A percentile compares a stretch with the other conserved stretches of the same genome.
Conservation (phyloP, 176 grass and related monocot genomes). For the Pharus latifolius region DNA sequence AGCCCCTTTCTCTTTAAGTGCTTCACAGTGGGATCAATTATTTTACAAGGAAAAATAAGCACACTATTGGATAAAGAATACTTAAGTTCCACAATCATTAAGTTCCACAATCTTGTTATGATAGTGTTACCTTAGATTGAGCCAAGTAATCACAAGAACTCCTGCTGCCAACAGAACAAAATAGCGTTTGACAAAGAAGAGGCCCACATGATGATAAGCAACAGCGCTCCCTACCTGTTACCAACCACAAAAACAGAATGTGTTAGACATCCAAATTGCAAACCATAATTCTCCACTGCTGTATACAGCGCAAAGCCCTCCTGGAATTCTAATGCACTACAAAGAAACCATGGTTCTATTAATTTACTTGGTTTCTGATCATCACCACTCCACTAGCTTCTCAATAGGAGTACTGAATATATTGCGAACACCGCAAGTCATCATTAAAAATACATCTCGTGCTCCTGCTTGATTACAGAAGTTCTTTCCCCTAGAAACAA, state of each 20-base stretch:
- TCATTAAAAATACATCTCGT: too few species aligned
- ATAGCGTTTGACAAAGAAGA: slow-evolving; percentile 56
- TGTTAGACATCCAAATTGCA: not conserved
- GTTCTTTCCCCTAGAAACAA: too few species aligned
- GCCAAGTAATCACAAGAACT: slow-evolving; percentile 82
- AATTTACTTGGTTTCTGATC: too few species aligned
- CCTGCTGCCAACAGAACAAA: slow-evolving; percentile 47
- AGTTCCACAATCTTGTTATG: not conserved
- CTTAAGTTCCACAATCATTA: too few species aligned
- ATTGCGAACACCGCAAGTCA: too few species aligned
- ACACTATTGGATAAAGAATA: not conserved
- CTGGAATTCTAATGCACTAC: too few species aligned
- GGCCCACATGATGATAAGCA: slow-evolving; percentile 52
- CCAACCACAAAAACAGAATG: not conserved
- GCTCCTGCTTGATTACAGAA: too few species aligned
- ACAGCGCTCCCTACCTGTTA: slow-evolving; percentile 52
- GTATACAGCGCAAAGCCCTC: too few species aligned
- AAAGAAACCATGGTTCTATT: too few species aligned
- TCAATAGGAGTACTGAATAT: too few species aligned
- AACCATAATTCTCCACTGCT: not conserved
- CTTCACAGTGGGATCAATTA: not conserved
- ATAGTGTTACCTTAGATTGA: slow-evolving; percentile 62
- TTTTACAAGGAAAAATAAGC: not conserved
- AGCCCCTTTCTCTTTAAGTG: not conserved
- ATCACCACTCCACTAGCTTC: too few species aligned